phyloP scores from a whole-genome alignment of 2,329 filamentous ascomycete species.

The Fusarium mundagurra region DNA sequence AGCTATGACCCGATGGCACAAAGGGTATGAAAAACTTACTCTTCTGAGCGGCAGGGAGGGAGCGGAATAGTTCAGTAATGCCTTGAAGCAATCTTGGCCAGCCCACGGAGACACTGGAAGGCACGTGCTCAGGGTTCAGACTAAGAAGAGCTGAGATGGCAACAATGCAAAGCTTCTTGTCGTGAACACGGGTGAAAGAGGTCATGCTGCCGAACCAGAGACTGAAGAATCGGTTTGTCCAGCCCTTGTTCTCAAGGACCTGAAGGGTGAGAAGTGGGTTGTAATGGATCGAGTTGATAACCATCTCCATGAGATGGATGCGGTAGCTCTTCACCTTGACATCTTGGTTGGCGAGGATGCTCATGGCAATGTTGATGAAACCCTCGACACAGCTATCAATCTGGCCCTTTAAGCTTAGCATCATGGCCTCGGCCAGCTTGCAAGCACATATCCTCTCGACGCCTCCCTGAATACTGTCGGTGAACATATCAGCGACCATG shows the following conservation, averaged over 20 bases:
- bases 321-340: constrained; percentile 92
- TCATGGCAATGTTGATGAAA: constrained; percentile 92
- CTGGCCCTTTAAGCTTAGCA: constrained; percentile 90
- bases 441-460: constrained; percentile 97
- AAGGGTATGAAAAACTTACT: constrained; percentile 62
- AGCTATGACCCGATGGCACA: constrained; percentile 16
- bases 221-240: constrained; percentile 99
- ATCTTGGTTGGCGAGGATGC: constrained; percentile 77
- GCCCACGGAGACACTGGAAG: constrained; percentile 90
- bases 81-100: constrained; percentile 93
- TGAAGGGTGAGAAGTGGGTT: constrained; percentile 87
- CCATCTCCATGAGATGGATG: constrained; percentile 98
- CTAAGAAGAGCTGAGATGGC: constrained; percentile 89
- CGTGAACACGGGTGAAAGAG: constrained; percentile 90
- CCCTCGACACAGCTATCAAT: constrained; percentile 89
- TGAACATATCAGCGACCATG: constrained; percentile 96
- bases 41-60: constrained; percentile 85
- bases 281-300: constrained; percentile 98
- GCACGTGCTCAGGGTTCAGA: constrained; percentile 82
- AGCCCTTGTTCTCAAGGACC: constrained; percentile 87
- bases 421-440: constrained; percentile 96
- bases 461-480: constrained; percentile 88
- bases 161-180: constrained; percentile 98
- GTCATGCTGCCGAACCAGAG: constrained; percentile 98
- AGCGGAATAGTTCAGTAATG: constrained; percentile 90